Conservation (phyloP, 108 stramenopile species). For the Fistulifera solaris region DNA sequence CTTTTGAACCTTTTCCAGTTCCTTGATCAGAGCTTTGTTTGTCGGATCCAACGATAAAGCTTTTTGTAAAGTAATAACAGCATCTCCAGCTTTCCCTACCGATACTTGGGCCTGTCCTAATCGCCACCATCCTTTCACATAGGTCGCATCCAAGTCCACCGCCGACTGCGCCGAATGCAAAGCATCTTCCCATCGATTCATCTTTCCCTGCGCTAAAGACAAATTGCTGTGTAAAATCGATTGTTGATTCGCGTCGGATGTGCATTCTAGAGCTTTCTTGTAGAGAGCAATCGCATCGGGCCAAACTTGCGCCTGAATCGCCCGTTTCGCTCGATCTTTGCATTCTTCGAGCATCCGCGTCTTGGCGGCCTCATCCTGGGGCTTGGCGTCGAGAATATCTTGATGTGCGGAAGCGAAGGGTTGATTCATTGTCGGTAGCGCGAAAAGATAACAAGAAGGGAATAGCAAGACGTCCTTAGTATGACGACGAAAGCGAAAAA, state of each 20-base stretch:
- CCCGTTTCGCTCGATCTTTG: conserved; percentile 55
- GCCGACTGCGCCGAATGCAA: conserved; percentile 38
- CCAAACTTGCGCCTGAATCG: conserved; percentile 34
- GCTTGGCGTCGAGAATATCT: conserved; percentile 55
- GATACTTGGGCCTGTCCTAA: conserved; percentile 51
- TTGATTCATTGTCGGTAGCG: no score
- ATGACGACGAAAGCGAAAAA: no score
- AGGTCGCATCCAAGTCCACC: conserved; percentile 42
- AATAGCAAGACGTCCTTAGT: no score
- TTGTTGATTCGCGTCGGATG: conserved; percentile 15
- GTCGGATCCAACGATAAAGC: conserved; percentile 51
- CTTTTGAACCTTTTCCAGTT: conserved; percentile 28
- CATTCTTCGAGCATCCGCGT: conserved; percentile 63
- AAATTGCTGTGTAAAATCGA: conserved; percentile 60
- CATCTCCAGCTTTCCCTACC: conserved; percentile 33
- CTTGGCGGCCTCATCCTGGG: conserved; percentile 36
- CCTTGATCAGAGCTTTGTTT: conserved; percentile 68
- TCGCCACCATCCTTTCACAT: conserved; percentile 79
- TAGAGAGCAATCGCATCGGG: conserved; percentile 67
- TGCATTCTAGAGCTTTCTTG: conserved; percentile 40
- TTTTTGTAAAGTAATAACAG: conserved; percentile 45
- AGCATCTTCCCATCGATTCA: conserved; percentile 46
- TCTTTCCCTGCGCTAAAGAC: conserved; percentile 49
- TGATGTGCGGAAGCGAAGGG: conserved; percentile 29
- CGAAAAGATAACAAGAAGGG: no score